Conservation (phyloP, 495 filamentous ascomycete species). For the Penicillium nucicola region DNA sequence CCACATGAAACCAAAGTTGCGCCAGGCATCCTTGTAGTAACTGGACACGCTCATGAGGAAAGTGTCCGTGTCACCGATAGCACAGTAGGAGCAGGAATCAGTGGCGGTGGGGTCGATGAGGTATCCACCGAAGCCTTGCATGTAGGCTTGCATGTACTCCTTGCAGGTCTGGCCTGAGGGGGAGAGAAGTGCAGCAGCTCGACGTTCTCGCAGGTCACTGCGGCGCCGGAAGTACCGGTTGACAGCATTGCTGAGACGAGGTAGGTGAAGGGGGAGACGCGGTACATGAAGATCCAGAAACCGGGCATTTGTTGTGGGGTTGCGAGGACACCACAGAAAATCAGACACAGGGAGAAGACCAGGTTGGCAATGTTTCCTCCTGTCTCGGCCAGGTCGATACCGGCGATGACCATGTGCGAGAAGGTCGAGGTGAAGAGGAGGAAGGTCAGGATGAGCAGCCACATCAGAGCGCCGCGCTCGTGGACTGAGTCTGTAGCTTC, state of each 20-base stretch:
- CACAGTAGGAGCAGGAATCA: conserved; percentile 60
- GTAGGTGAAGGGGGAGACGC: conserved; percentile 71
- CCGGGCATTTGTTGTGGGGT: conserved; percentile 56
- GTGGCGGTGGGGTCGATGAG: conserved; percentile 50
- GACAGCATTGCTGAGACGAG: conserved; percentile 63
- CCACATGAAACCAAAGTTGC: conserved; percentile 67
- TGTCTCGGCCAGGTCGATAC: conserved; percentile 59
- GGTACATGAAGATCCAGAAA: conserved; percentile 87
- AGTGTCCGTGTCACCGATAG: conserved; percentile 55
- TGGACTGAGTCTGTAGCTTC: conserved; percentile 40
- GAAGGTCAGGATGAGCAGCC: conserved; percentile 54
- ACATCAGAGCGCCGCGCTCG: conserved; percentile 56
- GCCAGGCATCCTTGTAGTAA: conserved; percentile 61
- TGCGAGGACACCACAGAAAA: conserved; percentile 68
- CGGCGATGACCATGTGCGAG: conserved; percentile 63
- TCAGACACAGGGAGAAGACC: conserved; percentile 58
- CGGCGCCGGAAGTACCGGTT: conserved; percentile 55
- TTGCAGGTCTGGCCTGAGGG: conserved; percentile 48
- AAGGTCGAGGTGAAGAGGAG: conserved; percentile 61
- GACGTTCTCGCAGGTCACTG: conserved; percentile 52
- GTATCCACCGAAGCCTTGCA: conserved; percentile 48
- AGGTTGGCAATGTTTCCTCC: conserved; percentile 61
- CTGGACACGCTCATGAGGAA: conserved; percentile 53
- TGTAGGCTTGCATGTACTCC: conserved; percentile 55
- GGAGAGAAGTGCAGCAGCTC: conserved; percentile 58